Percentiles rank a stretch among this genome's conserved stretches.
These are phyloP conservation scores for Noccaea bulbosa DNA, from an alignment of 345 rosid species.

Conservation along the genomic window DNA sequence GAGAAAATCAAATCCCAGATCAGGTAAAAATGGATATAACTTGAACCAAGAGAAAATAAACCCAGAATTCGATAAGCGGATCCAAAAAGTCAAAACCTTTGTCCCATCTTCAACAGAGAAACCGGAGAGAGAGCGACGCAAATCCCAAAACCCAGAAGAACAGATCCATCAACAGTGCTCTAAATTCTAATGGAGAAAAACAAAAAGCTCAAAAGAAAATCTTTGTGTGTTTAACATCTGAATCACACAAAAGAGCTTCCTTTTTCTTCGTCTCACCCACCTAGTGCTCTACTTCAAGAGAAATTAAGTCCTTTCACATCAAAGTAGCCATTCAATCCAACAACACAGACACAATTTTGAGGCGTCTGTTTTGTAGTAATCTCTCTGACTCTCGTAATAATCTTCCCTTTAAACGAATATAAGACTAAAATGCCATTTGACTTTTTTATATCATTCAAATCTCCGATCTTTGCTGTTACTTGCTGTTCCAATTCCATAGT, in stretches of 20 bases:
- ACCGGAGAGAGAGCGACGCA: constrained; percentile 9
- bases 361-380: constrained; percentile 4
- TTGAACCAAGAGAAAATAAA: neutral
- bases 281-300: constrained; percentile 20
- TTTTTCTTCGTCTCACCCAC: constrained; percentile 21
- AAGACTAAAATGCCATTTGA: constrained; percentile 39
- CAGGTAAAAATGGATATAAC: constrained; percentile 18
- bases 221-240: neutral
- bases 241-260: constrained; percentile 22
- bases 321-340: constrained; percentile 10
- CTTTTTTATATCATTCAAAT: constrained; percentile 35
- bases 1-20: constrained; percentile 24
- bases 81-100: constrained; percentile 40
- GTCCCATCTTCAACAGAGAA: constrained; percentile 31
- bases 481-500: constrained; percentile 43
- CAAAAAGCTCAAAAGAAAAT: neutral
- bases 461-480: constrained; percentile 45
- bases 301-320: constrained; percentile 28
- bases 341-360: constrained; percentile 15
- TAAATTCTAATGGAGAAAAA: neutral
- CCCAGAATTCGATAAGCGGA: constrained; percentile 24
- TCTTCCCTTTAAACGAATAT: constrained; percentile 9
- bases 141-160: constrained; percentile 36
- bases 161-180: constrained; percentile 33
- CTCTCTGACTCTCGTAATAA: constrained; percentile 17